phyloP scores from a whole-genome alignment of 1,284 basidiomycete genomes.

The Prillingera fragicola region DNA sequence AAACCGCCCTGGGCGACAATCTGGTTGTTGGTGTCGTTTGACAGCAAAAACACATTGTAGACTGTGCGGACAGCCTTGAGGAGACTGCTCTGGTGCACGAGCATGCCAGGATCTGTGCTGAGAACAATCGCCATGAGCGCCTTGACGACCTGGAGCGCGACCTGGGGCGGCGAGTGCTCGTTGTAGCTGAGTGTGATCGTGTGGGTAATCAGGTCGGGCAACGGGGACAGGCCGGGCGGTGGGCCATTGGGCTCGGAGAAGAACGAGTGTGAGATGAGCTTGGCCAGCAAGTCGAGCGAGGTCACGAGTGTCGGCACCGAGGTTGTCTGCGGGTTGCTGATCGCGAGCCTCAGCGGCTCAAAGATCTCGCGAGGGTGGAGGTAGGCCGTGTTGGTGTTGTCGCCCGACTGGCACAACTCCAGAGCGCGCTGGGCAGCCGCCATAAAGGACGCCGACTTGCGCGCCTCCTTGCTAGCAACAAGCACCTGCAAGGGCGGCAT shows the following conservation, averaged over 20 bases:
- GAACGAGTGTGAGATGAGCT: conserved; percentile 93
- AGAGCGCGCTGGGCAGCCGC: conserved; percentile 77
- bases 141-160: conserved; percentile 92
- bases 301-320: conserved; percentile 89
- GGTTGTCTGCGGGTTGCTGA: conserved; percentile 65
- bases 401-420: conserved; percentile 68
- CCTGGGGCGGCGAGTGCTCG: conserved; percentile 76
- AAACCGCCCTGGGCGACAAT: conserved; percentile 93
- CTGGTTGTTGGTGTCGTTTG: conserved; percentile 82
- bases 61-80: conserved; percentile 93
- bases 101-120: conserved; percentile 62
- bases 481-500: conserved; percentile 83
- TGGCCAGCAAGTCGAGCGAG: conserved; percentile 90
- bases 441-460: conserved; percentile 68
- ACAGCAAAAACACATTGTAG: conserved; percentile 91
- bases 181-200: conserved; percentile 90
- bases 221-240: conserved; percentile 56
- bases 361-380: conserved; percentile 72
- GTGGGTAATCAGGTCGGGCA: conserved; percentile 85
- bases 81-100: conserved; percentile 87
- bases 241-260: conserved; percentile 59
- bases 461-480: conserved; percentile 81
- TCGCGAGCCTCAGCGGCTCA: conserved; percentile 84
- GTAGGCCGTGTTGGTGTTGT: conserved; percentile 51
- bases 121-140: conserved; percentile 81